These are phyloP conservation scores for Hortiboletus campestris DNA, from an alignment of 768 basidiomycete genomes.

Conservation along the genomic window DNA sequence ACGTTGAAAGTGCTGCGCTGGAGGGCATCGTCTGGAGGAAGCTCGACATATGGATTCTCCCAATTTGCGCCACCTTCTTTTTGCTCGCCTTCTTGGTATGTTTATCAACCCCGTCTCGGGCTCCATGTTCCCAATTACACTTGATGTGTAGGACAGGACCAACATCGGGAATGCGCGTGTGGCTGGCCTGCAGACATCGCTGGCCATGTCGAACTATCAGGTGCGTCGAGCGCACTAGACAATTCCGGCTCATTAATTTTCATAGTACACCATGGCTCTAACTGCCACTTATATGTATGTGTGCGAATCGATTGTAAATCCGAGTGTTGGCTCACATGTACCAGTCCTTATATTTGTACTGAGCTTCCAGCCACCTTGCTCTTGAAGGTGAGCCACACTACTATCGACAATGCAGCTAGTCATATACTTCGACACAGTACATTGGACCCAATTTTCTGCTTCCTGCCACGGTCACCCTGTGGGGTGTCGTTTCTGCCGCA, in stretches of 20 bases:
- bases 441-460: constrained; percentile 58
- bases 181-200: constrained; percentile 54
- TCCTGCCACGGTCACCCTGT: constrained; percentile 60
- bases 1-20: constrained; percentile 17
- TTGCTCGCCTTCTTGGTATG: constrained; percentile 50
- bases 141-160: constrained; percentile 31
- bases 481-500: constrained; percentile 65
- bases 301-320: no score
- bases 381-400: constrained; percentile 38
- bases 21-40: constrained; percentile 47
- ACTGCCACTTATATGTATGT: constrained; percentile 30
- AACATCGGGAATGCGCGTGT: constrained; percentile 61
- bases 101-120: not conserved
- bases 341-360: constrained; percentile 50
- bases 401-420: not conserved
- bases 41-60: constrained; percentile 46
- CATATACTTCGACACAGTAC: constrained; percentile 18
- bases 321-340: no score
- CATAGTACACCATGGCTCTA: constrained; percentile 35
- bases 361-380: constrained; percentile 63
- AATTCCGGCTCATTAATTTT: not conserved
- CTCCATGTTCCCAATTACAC: not conserved
- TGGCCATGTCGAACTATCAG: constrained; percentile 34
- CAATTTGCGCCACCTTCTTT: constrained; percentile 48
- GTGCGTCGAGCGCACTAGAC: not conserved